Percentiles rank a stretch among this genome's conserved stretches.
These are phyloP conservation scores for Chloranthus sessilifolius DNA, from an alignment of 164 flowering plant species.

Conservation along the genomic window DNA sequence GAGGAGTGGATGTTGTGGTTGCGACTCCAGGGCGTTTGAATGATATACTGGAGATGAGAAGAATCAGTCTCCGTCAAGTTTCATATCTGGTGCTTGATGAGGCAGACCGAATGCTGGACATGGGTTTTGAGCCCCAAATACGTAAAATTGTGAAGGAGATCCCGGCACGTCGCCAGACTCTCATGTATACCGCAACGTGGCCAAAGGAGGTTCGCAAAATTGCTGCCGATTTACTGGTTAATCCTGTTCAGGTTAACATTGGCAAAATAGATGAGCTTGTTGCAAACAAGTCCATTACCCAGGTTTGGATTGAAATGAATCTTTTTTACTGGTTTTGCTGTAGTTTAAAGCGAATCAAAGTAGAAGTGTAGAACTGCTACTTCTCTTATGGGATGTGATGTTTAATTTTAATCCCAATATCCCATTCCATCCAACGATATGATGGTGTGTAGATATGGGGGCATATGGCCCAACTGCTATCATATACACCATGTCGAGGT, in stretches of 20 bases:
- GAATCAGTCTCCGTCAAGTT: conserved; percentile 63
- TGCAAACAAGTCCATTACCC: conserved; percentile 90
- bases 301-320: conserved; percentile 35
- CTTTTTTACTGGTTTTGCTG: not conserved
- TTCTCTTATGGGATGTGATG: not conserved
- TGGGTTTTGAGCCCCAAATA: conserved; percentile 98
- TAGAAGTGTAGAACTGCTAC: not conserved
- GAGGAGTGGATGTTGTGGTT: conserved; percentile 82
- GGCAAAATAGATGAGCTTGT: conserved; percentile 87
- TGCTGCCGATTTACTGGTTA: conserved; percentile 75
- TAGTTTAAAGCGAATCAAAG: not conserved
- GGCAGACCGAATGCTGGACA: conserved; percentile 96
- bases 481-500: too few species aligned
- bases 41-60: conserved; percentile 82
- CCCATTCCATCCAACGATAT: too few species aligned
- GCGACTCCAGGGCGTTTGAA: conserved; percentile 95
- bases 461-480: too few species aligned
- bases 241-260: conserved; percentile 89
- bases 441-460: too few species aligned
- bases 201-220: conserved; percentile 90
- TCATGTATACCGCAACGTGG: conserved; percentile 98
- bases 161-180: conserved; percentile 79
- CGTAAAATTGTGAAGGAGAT: conserved; percentile 81
- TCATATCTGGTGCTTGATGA: conserved; percentile 88
- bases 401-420: too few species aligned